phyloP scores from a whole-genome alignment of 345 rosid species.

The Nasturtium officinale region DNA sequence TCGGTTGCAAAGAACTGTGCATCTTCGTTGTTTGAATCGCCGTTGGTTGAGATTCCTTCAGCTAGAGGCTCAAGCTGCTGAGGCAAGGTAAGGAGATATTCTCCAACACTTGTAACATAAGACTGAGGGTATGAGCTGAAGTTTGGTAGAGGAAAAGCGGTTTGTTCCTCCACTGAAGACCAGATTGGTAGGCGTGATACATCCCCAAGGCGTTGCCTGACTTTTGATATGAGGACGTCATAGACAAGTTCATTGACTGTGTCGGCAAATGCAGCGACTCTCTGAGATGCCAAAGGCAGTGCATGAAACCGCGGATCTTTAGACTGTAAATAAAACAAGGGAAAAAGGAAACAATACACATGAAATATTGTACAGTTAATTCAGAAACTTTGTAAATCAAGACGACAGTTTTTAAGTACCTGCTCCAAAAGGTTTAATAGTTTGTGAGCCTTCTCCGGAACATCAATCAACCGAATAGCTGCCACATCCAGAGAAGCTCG shows the following conservation, averaged over 20 bases:
- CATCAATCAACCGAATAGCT: slow-evolving; percentile 77
- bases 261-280: slow-evolving; percentile 83
- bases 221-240: slow-evolving; percentile 94
- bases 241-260: slow-evolving; percentile 92
- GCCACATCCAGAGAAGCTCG: slow-evolving; percentile 93
- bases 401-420: slow-evolving; percentile 47
- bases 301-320: slow-evolving; percentile 98
- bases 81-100: slow-evolving; percentile 96
- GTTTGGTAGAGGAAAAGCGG: slow-evolving; percentile 79
- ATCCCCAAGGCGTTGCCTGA: slow-evolving; percentile 81
- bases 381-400: slow-evolving; percentile 2
- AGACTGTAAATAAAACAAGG: slow-evolving; percentile 58
- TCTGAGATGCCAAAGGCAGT: slow-evolving; percentile 87
- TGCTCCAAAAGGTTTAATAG: slow-evolving; percentile 85
- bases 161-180: slow-evolving; percentile 87
- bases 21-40: slow-evolving; percentile 77
- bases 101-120: slow-evolving; percentile 87
- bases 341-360: neutral
- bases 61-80: slow-evolving; percentile 99
- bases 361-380: neutral
- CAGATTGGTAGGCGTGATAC: slow-evolving; percentile 83
- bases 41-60: slow-evolving; percentile 80
- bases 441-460: slow-evolving; percentile 83
- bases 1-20: slow-evolving; percentile 95
- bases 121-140: slow-evolving; percentile 96